These are phyloP conservation scores for Suillus subluteus DNA, from an alignment of 768 basidiomycete species.

Conservation along the genomic window DNA sequence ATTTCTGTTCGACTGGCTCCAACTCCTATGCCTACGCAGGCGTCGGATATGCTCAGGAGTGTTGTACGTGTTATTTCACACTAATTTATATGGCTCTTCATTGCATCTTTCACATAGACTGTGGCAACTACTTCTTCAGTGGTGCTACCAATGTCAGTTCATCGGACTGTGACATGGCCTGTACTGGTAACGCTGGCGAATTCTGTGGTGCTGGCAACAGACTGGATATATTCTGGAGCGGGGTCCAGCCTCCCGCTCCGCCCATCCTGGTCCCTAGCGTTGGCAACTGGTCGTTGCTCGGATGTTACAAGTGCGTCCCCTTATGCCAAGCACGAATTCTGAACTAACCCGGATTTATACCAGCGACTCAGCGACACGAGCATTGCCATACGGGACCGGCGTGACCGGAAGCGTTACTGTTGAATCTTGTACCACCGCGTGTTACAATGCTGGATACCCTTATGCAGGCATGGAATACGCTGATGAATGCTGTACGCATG, in stretches of 20 bases:
- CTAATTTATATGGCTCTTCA: conserved; percentile 6
- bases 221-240: conserved; percentile 69
- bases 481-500: conserved; percentile 50
- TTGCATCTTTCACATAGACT: conserved; percentile 48
- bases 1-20: conserved; percentile 41
- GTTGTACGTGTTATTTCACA: conserved; percentile 47
- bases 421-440: conserved; percentile 52
- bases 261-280: conserved; percentile 57
- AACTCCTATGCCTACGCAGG: conserved; percentile 65
- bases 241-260: conserved; percentile 54
- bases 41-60: conserved; percentile 66
- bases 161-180: conserved; percentile 63
- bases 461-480: conserved; percentile 51
- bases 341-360: conserved; percentile 18
- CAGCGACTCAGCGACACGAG: conserved; percentile 38
- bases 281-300: conserved; percentile 69
- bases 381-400: conserved; percentile 32
- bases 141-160: conserved; percentile 47
- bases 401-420: conserved; percentile 50
- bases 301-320: conserved; percentile 67
- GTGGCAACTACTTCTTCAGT: conserved; percentile 57
- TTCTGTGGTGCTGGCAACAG: conserved; percentile 62
- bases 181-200: conserved; percentile 60
- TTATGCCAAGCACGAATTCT: background rate
- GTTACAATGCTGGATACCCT: conserved; percentile 43